A percentile compares a stretch with the other conserved stretches of the same genome.
These are phyloP conservation scores for carrot (Daucus carota) DNA, from an alignment of 129 eudicot species.

Conservation along the genomic window DH1_v3.0 NC_030388.2:32826001-32826500, in stretches of 20 bases:
- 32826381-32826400: slow-evolving; percentile 58
- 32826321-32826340: slow-evolving; percentile 46
- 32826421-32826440: slow-evolving; percentile 62
- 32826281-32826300: slow-evolving; percentile 87
- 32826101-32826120: slow-evolving; percentile 64
- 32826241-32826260: slow-evolving; percentile 83
- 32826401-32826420: slow-evolving; percentile 63
- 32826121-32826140: slow-evolving; percentile 69
- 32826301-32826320: slow-evolving; percentile 41
- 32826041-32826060: slow-evolving; percentile 57
- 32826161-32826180: slow-evolving; percentile 74
- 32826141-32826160: slow-evolving; percentile 82
- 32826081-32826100: slow-evolving; percentile 43
- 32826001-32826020: slow-evolving; percentile 75
- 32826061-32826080: slow-evolving; percentile 44
- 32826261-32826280: slow-evolving; percentile 68
- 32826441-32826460: slow-evolving; percentile 16
- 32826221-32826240: slow-evolving; percentile 50
- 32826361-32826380: slow-evolving; percentile 47
- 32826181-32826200: slow-evolving; percentile 54
- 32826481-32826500: neutral
- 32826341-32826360: slow-evolving; percentile 78
- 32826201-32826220: slow-evolving; percentile 75
- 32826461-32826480: neutral
- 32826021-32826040: slow-evolving; percentile 70